These are phyloP conservation scores for Scenedesmus sp. DNA, from an alignment of 163 green algal genomes.

Conservation along the genomic window DNA sequence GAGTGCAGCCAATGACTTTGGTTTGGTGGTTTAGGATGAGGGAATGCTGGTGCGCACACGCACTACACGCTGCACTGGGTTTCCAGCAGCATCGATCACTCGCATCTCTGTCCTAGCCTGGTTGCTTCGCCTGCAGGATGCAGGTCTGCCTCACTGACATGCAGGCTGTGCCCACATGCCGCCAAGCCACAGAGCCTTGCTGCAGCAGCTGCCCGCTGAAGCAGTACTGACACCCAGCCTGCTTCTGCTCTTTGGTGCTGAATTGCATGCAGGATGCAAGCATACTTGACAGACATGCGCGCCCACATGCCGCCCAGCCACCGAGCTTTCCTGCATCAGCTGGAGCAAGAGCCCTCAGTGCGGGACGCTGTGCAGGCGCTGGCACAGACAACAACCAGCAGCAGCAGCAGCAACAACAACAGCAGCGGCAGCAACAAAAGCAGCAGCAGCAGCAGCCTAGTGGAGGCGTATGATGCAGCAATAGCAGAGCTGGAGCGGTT, in stretches of 20 bases:
- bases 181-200: not conserved
- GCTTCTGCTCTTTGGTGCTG: not conserved
- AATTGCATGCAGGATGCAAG: constrained; percentile 38
- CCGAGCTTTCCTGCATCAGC: constrained; percentile 47
- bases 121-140: not conserved
- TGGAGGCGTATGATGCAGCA: constrained; percentile 56
- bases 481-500: constrained; percentile 56
- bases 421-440: not conserved
- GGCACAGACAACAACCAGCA: not conserved
- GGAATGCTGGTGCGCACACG: no score
- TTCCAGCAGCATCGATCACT: no score
- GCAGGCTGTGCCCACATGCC: not conserved
- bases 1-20: no score
- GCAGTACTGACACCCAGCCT: not conserved
- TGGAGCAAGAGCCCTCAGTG: constrained; percentile 25
- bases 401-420: constrained; percentile 2
- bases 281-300: constrained; percentile 59
- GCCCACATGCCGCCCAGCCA: constrained; percentile 62
- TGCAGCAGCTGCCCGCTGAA: not conserved
- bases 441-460: not conserved
- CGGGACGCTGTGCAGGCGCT: constrained; percentile 14
- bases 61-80: no score
- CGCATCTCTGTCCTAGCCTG: no score
- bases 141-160: not conserved
- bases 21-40: no score